A percentile compares a stretch with the other conserved stretches of the same genome.
Evolutionary conservation across 2,329 filamentous ascomycete genomes (phyloP).

Genomic region (Neopestalotiopsis sp.): DNA sequence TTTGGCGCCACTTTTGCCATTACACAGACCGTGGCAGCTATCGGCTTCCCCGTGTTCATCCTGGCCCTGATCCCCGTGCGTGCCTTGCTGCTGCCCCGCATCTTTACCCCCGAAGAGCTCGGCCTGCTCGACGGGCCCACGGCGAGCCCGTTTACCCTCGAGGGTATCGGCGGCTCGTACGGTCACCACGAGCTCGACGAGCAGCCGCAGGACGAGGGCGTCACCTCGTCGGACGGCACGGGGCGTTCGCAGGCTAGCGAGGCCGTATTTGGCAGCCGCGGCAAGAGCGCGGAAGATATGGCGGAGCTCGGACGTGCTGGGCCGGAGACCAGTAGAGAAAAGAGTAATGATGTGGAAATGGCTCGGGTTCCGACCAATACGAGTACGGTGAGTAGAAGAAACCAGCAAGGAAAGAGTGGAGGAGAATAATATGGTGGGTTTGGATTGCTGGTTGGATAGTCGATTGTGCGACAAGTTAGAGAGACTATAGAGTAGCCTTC

Average conservation of each 20-base stretch:
- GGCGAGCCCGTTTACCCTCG: slow-evolving; percentile 77
- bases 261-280: slow-evolving; percentile 19
- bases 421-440: background rate
- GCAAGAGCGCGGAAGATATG: slow-evolving; percentile 40
- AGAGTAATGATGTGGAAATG: slow-evolving; percentile 33
- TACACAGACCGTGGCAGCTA: slow-evolving; percentile 81
- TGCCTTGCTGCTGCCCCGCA: slow-evolving; percentile 65
- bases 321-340: slow-evolving; percentile 23
- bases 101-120: slow-evolving; percentile 67
- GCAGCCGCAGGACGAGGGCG: slow-evolving; percentile 21
- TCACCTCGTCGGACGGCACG: slow-evolving; percentile 5
- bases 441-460: background rate
- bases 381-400: slow-evolving; percentile 1
- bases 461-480: background rate
- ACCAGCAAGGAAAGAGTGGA: background rate
- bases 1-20: slow-evolving; percentile 84
- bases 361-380: slow-evolving; percentile 21
- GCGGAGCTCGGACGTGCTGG: slow-evolving; percentile 41
- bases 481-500: too few species aligned
- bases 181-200: slow-evolving; percentile 39
- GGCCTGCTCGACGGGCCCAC: slow-evolving; percentile 73
- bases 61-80: slow-evolving; percentile 71
- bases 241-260: slow-evolving; percentile 4
- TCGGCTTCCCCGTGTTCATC: slow-evolving; percentile 81
- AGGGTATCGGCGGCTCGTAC: slow-evolving; percentile 71